phyloP scores from a whole-genome alignment of 805 yeast genomes.

The Candida insectalens region DNA sequence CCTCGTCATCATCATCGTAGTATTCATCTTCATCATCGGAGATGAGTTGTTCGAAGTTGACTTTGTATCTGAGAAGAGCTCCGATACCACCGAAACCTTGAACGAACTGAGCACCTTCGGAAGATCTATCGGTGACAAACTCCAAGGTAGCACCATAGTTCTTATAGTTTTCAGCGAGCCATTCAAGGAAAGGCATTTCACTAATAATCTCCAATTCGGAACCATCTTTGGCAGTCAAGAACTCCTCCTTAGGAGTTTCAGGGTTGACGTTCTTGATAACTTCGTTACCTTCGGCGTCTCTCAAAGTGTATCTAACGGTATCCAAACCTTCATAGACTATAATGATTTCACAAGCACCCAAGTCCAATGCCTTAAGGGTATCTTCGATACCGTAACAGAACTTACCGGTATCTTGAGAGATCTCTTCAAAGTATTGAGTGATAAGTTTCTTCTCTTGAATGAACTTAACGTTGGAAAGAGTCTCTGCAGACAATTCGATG shows the following conservation, averaged over 20 bases:
- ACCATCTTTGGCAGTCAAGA: conserved; percentile 75
- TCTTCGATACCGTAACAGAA: conserved; percentile 97
- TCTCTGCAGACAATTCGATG: conserved; percentile 93
- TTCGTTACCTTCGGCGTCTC: conserved; percentile 73
- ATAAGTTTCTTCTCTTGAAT: conserved; percentile 97
- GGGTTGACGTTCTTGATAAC: conserved; percentile 67
- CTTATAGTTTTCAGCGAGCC: conserved; percentile 96
- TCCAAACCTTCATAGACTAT: conserved; percentile 92
- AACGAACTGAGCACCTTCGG: conserved; percentile 98
- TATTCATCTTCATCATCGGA: conserved; percentile 84
- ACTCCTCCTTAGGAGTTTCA: conserved; percentile 62
- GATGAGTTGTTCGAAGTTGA: conserved; percentile 89
- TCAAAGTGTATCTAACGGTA: conserved; percentile 72
- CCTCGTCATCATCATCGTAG: conserved; percentile 29
- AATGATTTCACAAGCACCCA: conserved; percentile 90
- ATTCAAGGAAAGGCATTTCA: conserved; percentile 83
- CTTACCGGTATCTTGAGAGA: conserved; percentile 93
- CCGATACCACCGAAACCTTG: conserved; percentile 99
- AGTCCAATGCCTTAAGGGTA: conserved; percentile 89
- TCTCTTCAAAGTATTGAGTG: conserved; percentile 89
- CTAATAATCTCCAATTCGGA: conserved; percentile 82
- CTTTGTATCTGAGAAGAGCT: conserved; percentile 90
- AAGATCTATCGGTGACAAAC: conserved; percentile 91
- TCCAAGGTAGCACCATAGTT: conserved; percentile 92
- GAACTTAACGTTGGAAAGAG: conserved; percentile 92